phyloP scores from a whole-genome alignment of 352 stramenopile genomes.

The Globisporangium alternatum region DNA sequence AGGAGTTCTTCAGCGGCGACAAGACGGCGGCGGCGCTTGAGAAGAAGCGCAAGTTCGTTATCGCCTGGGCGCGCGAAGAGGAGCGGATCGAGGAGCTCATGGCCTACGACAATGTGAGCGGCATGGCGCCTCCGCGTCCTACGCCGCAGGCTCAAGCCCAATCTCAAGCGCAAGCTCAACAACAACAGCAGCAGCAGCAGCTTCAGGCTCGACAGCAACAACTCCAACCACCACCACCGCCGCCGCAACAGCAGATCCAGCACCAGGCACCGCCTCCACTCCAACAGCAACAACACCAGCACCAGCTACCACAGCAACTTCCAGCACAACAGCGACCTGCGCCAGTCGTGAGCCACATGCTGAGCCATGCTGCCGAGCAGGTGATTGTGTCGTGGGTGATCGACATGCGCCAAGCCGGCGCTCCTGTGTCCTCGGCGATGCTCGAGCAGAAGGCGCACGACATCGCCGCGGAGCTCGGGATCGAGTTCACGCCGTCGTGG shows the following conservation, averaged over 20 bases:
- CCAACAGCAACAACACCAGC: neutral
- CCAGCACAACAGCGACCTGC: constrained; percentile 2
- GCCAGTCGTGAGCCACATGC: constrained; percentile 1
- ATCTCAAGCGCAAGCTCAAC: constrained; percentile 6
- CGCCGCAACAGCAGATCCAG: neutral
- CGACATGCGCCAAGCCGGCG: constrained; percentile 12
- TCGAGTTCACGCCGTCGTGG: constrained; percentile 16
- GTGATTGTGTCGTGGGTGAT: constrained; percentile 18
- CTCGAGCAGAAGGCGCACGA: constrained; percentile 17
- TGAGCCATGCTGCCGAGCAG: constrained; percentile 10
- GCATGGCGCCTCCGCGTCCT: neutral
- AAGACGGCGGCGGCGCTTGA: constrained; percentile 16
- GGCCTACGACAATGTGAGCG: constrained; percentile 13
- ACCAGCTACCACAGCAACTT: neutral
- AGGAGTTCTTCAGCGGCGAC: constrained; percentile 16
- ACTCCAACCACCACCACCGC: constrained; percentile 4
- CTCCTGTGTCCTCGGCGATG: constrained; percentile 14
- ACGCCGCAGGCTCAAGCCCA: neutral
- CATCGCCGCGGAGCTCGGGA: constrained; percentile 12
- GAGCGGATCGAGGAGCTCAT: constrained; percentile 20
- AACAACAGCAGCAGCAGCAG: constrained; percentile 6
- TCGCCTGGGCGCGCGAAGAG: constrained; percentile 16
- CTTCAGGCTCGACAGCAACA: constrained; percentile 1
- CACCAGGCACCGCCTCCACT: neutral
- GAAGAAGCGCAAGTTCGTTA: constrained; percentile 20